Percentiles rank a stretch among this genome's conserved stretches.
phyloP scores from a whole-genome alignment of 495 filamentous ascomycete species.

The Aspergillus bridgeri region DNA sequence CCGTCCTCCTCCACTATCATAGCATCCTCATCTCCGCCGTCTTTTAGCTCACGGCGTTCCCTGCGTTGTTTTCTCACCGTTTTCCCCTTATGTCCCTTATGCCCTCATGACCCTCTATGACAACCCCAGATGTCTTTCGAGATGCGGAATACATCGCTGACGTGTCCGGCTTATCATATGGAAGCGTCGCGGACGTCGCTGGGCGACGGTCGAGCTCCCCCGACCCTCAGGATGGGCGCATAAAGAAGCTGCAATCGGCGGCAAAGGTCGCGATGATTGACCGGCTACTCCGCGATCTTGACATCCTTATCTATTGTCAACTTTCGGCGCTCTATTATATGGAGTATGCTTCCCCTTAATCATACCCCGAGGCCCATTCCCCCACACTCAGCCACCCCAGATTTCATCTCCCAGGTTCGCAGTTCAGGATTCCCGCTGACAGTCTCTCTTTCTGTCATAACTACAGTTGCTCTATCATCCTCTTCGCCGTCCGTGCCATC shows the following conservation, averaged over 20 bases:
- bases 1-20: constrained; percentile 1
- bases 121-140: constrained; percentile 47
- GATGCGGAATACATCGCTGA: constrained; percentile 53
- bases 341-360: constrained; percentile 59
- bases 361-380: background rate
- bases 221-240: constrained; percentile 29
- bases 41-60: background rate
- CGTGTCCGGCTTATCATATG: constrained; percentile 43
- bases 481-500: constrained; percentile 65
- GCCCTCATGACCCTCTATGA: constrained; percentile 51
- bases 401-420: background rate
- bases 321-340: constrained; percentile 83
- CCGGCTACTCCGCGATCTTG: constrained; percentile 66
- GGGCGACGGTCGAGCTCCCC: constrained; percentile 8
- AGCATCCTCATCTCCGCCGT: background rate
- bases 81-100: constrained; percentile 23
- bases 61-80: constrained; percentile 1
- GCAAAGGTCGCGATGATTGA: constrained; percentile 60
- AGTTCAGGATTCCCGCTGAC: background rate
- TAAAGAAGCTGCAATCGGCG: constrained; percentile 37
- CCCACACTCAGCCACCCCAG: background rate
- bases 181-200: constrained; percentile 25
- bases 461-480: constrained; percentile 70
- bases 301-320: constrained; percentile 78
- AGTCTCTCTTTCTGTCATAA: background rate